Conservation (phyloP, 768 basidiomycete genomes). For the Crassisporium funariophilum region DNA sequence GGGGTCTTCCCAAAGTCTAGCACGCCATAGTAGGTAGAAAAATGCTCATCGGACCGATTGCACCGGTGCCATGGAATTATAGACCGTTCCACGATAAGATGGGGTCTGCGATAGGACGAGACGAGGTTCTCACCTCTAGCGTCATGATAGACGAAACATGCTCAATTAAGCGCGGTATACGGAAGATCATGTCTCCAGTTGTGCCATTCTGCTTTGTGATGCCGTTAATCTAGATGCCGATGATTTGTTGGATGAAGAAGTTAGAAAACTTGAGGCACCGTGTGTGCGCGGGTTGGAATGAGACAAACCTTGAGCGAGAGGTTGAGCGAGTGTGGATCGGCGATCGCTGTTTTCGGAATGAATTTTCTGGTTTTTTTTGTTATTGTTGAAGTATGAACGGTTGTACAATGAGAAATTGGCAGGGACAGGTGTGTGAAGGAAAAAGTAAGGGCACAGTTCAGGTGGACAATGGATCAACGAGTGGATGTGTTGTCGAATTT, state of each 20-base stretch:
- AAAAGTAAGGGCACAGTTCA: too few relatives aligned
- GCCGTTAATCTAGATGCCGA: conserved; percentile 71
- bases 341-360: conserved; percentile 71
- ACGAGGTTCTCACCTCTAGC: conserved; percentile 64
- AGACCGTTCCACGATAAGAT: background rate
- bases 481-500: too few relatives aligned
- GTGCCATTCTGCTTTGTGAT: conserved; percentile 80
- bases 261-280: too few relatives aligned
- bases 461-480: too few relatives aligned
- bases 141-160: conserved; percentile 97
- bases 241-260: background rate
- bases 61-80: background rate
- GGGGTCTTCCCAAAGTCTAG: too few relatives aligned
- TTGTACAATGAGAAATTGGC: background rate
- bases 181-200: conserved; percentile 91
- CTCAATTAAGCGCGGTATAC: conserved; percentile 83
- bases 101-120: background rate
- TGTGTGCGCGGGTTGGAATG: background rate
- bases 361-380: conserved; percentile 56
- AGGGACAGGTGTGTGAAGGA: background rate
- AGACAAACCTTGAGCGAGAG: conserved; percentile 70
- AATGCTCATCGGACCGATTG: background rate
- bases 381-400: background rate
- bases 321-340: conserved; percentile 74
- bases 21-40: too few relatives aligned